Conservation (phyloP, 371 early-diverging fungal species). For the Parasitella parasitica region DNA sequence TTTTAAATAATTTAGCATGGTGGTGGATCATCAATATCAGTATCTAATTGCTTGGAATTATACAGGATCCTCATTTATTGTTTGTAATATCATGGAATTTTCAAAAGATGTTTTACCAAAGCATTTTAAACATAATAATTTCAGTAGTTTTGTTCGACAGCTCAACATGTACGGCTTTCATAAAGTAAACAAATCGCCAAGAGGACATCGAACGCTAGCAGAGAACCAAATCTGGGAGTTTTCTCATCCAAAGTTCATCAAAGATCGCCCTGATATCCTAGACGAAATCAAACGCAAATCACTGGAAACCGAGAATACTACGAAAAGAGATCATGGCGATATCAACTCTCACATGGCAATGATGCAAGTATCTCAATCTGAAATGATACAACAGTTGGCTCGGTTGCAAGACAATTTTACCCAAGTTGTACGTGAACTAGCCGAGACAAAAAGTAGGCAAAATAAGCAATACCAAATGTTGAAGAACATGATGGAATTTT, state of each 20-base stretch:
- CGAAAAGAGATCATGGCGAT: slow-evolving; percentile 61
- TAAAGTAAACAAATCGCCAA: slow-evolving; percentile 74
- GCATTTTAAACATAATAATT: slow-evolving; percentile 86
- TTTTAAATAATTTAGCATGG: slow-evolving; percentile 58
- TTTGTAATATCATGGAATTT: slow-evolving; percentile 87
- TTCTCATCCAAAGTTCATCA: slow-evolving; percentile 54
- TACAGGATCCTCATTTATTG: slow-evolving; percentile 85
- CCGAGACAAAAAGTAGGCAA: slow-evolving; percentile 65
- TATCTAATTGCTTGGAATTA: slow-evolving; percentile 84
- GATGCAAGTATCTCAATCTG: slow-evolving; percentile 68
- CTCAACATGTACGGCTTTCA: slow-evolving; percentile 83
- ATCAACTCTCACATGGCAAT: slow-evolving; percentile 64
- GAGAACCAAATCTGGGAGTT: slow-evolving; percentile 76
- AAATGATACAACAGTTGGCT: slow-evolving; percentile 67
- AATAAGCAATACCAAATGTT: slow-evolving; percentile 60
- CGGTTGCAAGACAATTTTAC: slow-evolving; percentile 68
- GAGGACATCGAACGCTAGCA: slow-evolving; percentile 69
- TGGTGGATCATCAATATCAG: slow-evolving; percentile 74
- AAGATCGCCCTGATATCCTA: slow-evolving; percentile 55
- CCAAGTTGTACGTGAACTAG: slow-evolving; percentile 68
- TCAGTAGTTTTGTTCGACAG: slow-evolving; percentile 85
- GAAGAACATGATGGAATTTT: slow-evolving; percentile 60
- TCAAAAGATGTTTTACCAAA: slow-evolving; percentile 82
- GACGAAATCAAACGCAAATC: slow-evolving; percentile 63
- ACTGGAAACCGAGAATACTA: slow-evolving; percentile 67